Percentiles rank a stretch among this genome's conserved stretches.
Conservation (phyloP, 371 early-diverging fungal genomes). For the Polyrhizophydium stewartii region DNA sequence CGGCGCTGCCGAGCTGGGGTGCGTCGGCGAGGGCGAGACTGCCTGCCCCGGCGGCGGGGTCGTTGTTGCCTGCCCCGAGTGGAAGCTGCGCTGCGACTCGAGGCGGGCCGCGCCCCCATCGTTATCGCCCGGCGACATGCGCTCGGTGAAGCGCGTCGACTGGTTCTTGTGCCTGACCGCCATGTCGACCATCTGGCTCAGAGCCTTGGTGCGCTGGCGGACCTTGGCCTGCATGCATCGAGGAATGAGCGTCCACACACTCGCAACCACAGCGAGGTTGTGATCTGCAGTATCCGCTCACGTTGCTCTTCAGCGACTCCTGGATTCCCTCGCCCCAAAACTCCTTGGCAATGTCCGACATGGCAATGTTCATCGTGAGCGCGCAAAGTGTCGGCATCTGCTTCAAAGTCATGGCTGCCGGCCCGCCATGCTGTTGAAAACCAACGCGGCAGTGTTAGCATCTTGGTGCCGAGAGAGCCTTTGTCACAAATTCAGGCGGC, state of each 20-base stretch:
- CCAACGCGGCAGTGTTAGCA: neutral
- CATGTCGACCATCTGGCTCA: neutral
- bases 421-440: neutral
- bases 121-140: too few relatives aligned
- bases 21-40: too few relatives aligned
- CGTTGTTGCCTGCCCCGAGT: too few relatives aligned
- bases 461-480: neutral
- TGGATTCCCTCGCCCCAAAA: neutral
- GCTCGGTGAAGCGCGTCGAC: too few relatives aligned
- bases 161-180: neutral
- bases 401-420: too few relatives aligned
- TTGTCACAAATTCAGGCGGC: neutral
- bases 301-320: neutral
- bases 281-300: neutral
- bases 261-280: conserved; percentile 1
- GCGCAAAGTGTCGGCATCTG: neutral
- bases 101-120: too few relatives aligned
- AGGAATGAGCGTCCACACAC: neutral
- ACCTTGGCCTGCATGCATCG: neutral
- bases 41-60: too few relatives aligned
- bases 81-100: too few relatives aligned
- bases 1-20: too few relatives aligned
- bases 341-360: neutral
- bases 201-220: neutral
- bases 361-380: neutral